Evolutionary conservation across 2,329 filamentous ascomycete species (phyloP).

Genomic region (Zymoseptoria crescenta): DNA sequence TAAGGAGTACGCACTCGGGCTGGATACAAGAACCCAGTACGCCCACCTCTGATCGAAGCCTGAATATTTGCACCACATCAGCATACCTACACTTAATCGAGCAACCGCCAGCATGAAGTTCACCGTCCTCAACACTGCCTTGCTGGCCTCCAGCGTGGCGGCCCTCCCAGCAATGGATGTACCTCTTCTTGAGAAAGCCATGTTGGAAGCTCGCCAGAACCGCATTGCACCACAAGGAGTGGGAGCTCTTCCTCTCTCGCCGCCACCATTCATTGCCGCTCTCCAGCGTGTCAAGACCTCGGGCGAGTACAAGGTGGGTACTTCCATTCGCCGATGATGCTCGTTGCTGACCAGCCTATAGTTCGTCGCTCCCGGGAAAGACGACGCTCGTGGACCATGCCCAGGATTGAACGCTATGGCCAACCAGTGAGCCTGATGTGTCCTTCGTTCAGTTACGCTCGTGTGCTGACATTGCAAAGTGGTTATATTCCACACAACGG

Average conservation of each 20-base stretch:
- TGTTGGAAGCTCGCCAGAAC: background rate
- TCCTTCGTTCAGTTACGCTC: background rate
- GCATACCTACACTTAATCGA: background rate
- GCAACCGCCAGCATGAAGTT: background rate
- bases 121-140: background rate
- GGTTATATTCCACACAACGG: slow-evolving; percentile 29
- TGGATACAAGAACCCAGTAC: background rate
- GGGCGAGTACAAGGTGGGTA: slow-evolving; percentile 18
- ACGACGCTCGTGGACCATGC: slow-evolving; percentile 27
- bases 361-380: slow-evolving; percentile 23
- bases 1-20: background rate
- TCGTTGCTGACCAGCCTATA: background rate
- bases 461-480: background rate
- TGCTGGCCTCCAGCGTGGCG: background rate
- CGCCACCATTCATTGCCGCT: slow-evolving; percentile 27
- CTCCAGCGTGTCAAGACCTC: slow-evolving; percentile 24
- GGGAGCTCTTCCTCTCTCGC: slow-evolving; percentile 20
- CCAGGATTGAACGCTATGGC: slow-evolving; percentile 30
- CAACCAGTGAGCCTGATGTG: slow-evolving; percentile 18
- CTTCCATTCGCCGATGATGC: background rate
- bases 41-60: background rate
- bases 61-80: background rate
- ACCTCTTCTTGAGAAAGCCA: background rate
- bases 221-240: slow-evolving; percentile 17
- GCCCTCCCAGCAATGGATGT: background rate